A percentile compares a stretch with the other conserved stretches of the same genome.
Evolutionary conservation across 257 asterid species (phyloP).

Genomic region (Fraxinus quadrangulata): DNA sequence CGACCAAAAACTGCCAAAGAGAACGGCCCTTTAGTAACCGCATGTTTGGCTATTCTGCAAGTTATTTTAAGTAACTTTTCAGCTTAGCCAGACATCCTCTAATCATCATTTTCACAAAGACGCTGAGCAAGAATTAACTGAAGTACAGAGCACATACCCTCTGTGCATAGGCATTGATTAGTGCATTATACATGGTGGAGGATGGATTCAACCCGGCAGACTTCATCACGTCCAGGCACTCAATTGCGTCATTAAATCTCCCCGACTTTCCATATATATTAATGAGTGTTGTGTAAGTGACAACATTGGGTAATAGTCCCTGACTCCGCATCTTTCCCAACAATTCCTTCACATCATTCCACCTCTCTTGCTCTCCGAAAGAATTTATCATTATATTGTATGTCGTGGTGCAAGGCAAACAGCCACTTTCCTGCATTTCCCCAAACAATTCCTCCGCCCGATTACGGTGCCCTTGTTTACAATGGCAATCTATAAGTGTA

Average conservation of each 20-base stretch:
- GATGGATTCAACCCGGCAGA: constrained; percentile 87
- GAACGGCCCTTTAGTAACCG: too few species aligned
- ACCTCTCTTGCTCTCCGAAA: constrained; percentile 76
- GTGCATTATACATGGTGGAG: constrained; percentile 88
- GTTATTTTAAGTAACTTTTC: background rate
- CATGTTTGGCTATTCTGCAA: background rate
- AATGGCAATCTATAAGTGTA: constrained; percentile 86
- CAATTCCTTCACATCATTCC: constrained; percentile 79
- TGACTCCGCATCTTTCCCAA: constrained; percentile 72
- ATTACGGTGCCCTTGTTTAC: constrained; percentile 69
- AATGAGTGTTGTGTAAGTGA: constrained; percentile 90
- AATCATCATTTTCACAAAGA: background rate
- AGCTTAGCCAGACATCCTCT: background rate
- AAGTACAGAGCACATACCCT: constrained; percentile 52
- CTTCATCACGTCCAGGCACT: constrained; percentile 93
- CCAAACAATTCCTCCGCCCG: constrained; percentile 68
- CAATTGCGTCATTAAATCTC: constrained; percentile 80
- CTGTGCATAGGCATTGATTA: constrained; percentile 95
- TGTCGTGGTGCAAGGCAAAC: constrained; percentile 77
- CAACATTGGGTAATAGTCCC: constrained; percentile 80
- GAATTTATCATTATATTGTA: constrained; percentile 90
- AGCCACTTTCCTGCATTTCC: constrained; percentile 71
- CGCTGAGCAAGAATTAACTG: background rate
- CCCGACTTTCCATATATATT: constrained; percentile 89
- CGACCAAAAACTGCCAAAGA: too few species aligned